These are phyloP conservation scores for Claviceps sp. DNA, from an alignment of 2,329 filamentous ascomycete genomes.

Conservation along the genomic window DNA sequence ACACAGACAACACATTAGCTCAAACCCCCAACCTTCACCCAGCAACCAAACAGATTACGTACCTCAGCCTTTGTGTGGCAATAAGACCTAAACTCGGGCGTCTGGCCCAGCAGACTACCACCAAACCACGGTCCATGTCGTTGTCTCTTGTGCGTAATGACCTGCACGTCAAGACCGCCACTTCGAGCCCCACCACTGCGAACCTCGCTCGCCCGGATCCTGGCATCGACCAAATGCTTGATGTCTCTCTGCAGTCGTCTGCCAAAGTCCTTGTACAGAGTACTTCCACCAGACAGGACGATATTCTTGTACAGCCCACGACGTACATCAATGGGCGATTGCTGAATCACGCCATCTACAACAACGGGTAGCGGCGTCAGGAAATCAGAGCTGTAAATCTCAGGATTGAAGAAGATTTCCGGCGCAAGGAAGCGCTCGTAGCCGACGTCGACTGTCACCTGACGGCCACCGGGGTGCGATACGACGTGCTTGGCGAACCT, in stretches of 20 bases:
- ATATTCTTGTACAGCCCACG: conserved; percentile 99
- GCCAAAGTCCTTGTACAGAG: conserved; percentile 96
- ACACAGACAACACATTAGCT: conserved; percentile 10
- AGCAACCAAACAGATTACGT: conserved; percentile 12
- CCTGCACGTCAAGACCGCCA: conserved; percentile 89
- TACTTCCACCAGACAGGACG: conserved; percentile 91
- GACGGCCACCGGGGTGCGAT: conserved; percentile 70
- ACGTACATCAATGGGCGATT: conserved; percentile 92
- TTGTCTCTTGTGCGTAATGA: conserved; percentile 95
- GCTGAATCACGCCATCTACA: conserved; percentile 93
- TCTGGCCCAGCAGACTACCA: conserved; percentile 89
- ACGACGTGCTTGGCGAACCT: conserved; percentile 86
- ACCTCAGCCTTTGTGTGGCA: conserved; percentile 84
- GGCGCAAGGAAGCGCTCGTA: conserved; percentile 97
- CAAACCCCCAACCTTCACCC: neutral
- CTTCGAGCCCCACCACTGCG: conserved; percentile 85
- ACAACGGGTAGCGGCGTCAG: conserved; percentile 87
- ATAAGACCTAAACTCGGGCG: conserved; percentile 95
- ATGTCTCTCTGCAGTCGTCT: conserved; percentile 93
- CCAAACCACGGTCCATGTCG: conserved; percentile 97
- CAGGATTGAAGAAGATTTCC: conserved; percentile 99
- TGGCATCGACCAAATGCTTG: conserved; percentile 83
- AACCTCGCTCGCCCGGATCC: conserved; percentile 84
- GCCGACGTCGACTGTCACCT: conserved; percentile 79
- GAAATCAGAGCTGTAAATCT: conserved; percentile 99